A percentile compares a stretch with the other conserved stretches of the same genome.
phyloP scores from a whole-genome alignment of 306 rosid genomes.

The Acacia melanoxylon region DNA sequence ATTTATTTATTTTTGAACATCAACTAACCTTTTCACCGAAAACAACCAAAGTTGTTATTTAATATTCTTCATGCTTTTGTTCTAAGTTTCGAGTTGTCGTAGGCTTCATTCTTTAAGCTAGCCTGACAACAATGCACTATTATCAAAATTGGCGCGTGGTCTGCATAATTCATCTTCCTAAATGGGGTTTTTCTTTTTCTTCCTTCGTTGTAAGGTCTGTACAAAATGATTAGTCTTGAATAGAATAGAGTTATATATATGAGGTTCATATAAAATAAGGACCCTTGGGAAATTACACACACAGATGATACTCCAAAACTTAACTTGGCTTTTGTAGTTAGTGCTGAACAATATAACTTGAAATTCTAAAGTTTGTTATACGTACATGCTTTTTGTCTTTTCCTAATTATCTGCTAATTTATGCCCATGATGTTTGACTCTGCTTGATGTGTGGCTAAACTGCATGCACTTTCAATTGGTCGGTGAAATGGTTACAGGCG shows the following conservation, averaged over 20 bases:
- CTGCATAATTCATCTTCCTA: neutral
- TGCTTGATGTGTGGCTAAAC: neutral
- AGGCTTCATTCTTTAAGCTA: slow-evolving; percentile 21
- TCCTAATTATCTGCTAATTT: neutral
- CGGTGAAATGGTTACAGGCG: slow-evolving; percentile 57
- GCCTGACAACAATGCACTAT: neutral
- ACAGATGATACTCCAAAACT: neutral
- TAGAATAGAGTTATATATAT: neutral
- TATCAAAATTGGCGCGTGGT: neutral
- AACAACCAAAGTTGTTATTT: neutral
- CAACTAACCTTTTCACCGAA: neutral
- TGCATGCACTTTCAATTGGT: neutral
- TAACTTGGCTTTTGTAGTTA: neutral
- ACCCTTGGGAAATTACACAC: neutral
- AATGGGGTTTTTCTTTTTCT: slow-evolving; percentile 5
- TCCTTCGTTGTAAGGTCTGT: neutral
- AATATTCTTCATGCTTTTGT: neutral
- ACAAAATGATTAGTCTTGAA: neutral
- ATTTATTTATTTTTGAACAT: slow-evolving; percentile 3
- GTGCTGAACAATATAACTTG: neutral
- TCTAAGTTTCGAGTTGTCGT: slow-evolving; percentile 1
- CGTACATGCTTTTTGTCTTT: neutral
- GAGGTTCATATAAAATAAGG: neutral
- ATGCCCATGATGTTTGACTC: neutral
- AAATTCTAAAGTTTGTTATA: neutral